Evolutionary conservation across 345 rosid genomes (phyloP).

Genomic region (Boechera retrofracta): DNA sequence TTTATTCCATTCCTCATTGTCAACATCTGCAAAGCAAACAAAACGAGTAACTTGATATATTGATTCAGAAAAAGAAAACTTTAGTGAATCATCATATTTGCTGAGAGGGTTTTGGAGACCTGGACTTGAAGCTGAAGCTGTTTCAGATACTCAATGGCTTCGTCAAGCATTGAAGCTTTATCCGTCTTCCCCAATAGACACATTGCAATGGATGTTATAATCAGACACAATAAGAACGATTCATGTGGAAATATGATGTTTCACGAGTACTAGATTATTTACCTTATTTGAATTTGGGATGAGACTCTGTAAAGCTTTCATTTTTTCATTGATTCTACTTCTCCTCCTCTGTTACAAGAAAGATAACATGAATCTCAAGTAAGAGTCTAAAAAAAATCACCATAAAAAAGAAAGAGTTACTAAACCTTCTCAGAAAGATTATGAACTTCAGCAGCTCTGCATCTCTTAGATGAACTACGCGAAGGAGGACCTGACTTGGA

Average conservation of each 20-base stretch:
- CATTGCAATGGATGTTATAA: slow-evolving; percentile 1
- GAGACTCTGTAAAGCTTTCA: slow-evolving; percentile 93
- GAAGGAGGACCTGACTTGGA: slow-evolving; percentile 52
- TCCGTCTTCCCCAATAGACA: slow-evolving; percentile 63
- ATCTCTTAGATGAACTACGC: slow-evolving; percentile 80
- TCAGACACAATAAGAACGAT: neutral
- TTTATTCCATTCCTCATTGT: slow-evolving; percentile 80
- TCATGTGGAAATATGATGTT: neutral
- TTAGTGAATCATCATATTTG: neutral
- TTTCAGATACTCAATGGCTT: slow-evolving; percentile 90
- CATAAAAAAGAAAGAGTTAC: too few species aligned
- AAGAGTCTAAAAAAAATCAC: too few species aligned
- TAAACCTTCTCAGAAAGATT: slow-evolving; percentile 94
- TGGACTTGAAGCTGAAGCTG: slow-evolving; percentile 98
- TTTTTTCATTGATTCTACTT: slow-evolving; percentile 96
- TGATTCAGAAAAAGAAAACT: too few species aligned
- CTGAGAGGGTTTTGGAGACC: slow-evolving; percentile 45
- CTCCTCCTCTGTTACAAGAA: slow-evolving; percentile 73
- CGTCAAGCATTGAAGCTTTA: slow-evolving; percentile 97
- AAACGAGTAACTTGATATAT: neutral
- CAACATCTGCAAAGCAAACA: slow-evolving; percentile 59
- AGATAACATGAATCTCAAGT: neutral
- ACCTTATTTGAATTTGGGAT: slow-evolving; percentile 98
- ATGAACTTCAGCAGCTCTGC: slow-evolving; percentile 96
- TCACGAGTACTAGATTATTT: neutral